Base-by-base conservation (phyloP, 345 rosid genomes). In the Raphanus sativus region DNA sequence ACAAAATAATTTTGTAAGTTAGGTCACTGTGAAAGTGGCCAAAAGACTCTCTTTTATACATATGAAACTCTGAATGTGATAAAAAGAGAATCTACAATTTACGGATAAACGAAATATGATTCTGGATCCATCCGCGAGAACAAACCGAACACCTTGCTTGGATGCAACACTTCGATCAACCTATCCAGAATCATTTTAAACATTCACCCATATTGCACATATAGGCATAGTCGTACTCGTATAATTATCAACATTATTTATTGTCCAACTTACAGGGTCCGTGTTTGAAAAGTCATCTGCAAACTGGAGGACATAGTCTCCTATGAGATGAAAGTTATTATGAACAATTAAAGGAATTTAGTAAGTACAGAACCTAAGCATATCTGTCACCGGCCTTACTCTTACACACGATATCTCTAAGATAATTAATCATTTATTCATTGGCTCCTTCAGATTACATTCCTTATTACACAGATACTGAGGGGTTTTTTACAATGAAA, bases 91-190 rank as follows among this genome's bases (percentile, higher is more conserved):
- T 28, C 30, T 28, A 28, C 30, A 28, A 81, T 28, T 28, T 87
- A 90, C 98, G 2, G 96, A 95, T 85, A 90, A 83, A 34, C 96
- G 97, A 72, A 85, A 92, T 72, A 90, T 92, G 80, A 95, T 91
- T 85, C 94, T 86, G 21, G 98, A 92, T 69, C 99, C 96, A 73
- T 95, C 97, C 0, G 90, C 88, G 73, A 92, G 91, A 75, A 90
- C 93, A 82, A 95, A 86, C 34, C 97, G 91, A 63, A 95, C 91
- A 71, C 97, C 98, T 86, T 95, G 99, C 85, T 95, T 95, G 64
- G 96, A 77, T 74, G 79, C 97, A 54, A 90, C 89, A 81, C 98
- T 92, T 83, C 96, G 94, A 79, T 95, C 97, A 79, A 95, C 97
- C 98, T 94, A 76, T 72, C 79, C 54, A 85, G 33, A 71, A 50